Percentiles rank a stretch among this genome's conserved stretches.
These are phyloP conservation scores for Chloropicon primus DNA, from an alignment of 139 green algal species.

Conservation along the genomic window DNA sequence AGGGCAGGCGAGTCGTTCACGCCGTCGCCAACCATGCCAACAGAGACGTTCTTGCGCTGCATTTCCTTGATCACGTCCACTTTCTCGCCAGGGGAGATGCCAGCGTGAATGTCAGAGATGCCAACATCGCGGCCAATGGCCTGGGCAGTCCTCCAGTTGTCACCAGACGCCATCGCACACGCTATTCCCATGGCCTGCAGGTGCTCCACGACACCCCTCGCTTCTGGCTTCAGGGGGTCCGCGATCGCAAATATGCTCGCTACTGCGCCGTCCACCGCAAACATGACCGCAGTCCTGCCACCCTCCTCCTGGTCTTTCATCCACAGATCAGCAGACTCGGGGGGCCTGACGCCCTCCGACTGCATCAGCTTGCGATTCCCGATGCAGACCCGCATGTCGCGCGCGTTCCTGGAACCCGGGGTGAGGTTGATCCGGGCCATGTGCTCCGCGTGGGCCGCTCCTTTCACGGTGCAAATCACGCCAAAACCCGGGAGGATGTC, in stretches of 20 bases:
- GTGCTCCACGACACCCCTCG: conserved; percentile 29
- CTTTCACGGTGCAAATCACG: background rate
- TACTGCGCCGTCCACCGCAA: conserved; percentile 47
- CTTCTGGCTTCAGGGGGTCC: conserved; percentile 54
- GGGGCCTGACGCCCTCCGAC: background rate
- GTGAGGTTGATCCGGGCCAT: background rate
- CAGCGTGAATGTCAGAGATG: conserved; percentile 18
- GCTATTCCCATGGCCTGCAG: conserved; percentile 46
- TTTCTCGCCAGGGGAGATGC: conserved; percentile 25
- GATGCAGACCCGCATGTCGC: conserved; percentile 4
- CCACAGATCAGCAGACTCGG: background rate
- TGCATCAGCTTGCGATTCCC: conserved; percentile 6
- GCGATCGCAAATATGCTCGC: conserved; percentile 42
- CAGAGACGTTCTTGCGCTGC: conserved; percentile 25
- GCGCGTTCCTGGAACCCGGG: background rate
- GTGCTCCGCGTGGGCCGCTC: background rate
- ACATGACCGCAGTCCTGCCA: conserved; percentile 6
- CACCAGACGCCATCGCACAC: conserved; percentile 63
- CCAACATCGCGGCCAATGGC: conserved; percentile 43
- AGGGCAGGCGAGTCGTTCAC: conserved; percentile 90
- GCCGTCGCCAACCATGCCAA: conserved; percentile 91
- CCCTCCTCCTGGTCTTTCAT: conserved; percentile 7
- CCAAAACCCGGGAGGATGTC: background rate
- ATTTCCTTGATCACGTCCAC: conserved; percentile 22
- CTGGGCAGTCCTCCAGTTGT: conserved; percentile 38